A percentile compares a stretch with the other conserved stretches of the same genome.
Conservation (phyloP, 805 yeast species). For the Limtongia smithiae region DNA sequence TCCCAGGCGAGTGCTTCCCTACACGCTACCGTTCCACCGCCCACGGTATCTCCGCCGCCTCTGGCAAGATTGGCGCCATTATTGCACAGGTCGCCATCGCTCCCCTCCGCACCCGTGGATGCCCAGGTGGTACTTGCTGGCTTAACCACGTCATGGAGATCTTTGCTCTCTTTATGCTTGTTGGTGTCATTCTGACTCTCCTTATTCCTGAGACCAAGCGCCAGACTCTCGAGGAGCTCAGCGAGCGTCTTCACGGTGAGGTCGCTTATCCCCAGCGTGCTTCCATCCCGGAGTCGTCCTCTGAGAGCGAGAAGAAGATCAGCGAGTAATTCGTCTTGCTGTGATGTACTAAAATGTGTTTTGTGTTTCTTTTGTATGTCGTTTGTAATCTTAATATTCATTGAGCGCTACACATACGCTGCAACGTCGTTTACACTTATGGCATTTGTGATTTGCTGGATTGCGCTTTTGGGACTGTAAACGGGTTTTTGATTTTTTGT, state of each 20-base stretch:
- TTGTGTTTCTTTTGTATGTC: too few species aligned
- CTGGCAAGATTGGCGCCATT: conserved; percentile 90
- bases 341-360: too few species aligned
- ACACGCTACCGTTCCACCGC: conserved; percentile 95
- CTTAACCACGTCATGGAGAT: conserved; percentile 91
- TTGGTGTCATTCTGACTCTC: conserved; percentile 63
- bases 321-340: background rate
- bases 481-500: too few species aligned
- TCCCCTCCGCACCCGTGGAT: conserved; percentile 74
- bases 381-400: too few species aligned
- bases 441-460: too few species aligned
- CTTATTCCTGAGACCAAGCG: conserved; percentile 89
- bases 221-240: conserved; percentile 79
- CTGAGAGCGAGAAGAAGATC: conserved; percentile 12
- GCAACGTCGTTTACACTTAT: too few species aligned
- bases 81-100: conserved; percentile 55
- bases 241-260: conserved; percentile 80
- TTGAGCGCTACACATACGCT: too few species aligned
- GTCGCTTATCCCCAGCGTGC: background rate
- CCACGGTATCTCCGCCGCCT: conserved; percentile 90
- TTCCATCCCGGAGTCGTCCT: conserved; percentile 1
- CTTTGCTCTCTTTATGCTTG: conserved; percentile 85
- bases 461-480: too few species aligned
- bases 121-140: conserved; percentile 71
- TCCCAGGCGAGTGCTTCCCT: conserved; percentile 91